These are phyloP conservation scores for Penicillium occitanis DNA, from an alignment of 2,329 filamentous ascomycete species.

Conservation along the genomic window DNA sequence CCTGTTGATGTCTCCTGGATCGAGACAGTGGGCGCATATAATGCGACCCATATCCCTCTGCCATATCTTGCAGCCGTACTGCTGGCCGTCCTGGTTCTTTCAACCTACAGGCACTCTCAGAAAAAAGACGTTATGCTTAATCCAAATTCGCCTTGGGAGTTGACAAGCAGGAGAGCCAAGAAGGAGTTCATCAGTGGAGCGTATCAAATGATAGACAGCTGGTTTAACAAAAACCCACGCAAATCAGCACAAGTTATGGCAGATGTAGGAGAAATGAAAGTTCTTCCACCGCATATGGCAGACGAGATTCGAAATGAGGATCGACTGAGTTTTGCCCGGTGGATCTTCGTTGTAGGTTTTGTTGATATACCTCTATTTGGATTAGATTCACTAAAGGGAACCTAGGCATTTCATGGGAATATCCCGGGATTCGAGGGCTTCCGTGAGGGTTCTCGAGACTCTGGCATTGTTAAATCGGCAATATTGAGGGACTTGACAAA, in stretches of 20 bases:
- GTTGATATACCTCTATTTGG: not conserved
- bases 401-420: not conserved
- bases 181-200: not conserved
- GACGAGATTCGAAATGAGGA: conserved; percentile 13
- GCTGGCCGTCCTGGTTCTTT: not conserved
- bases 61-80: not conserved
- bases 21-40: not conserved
- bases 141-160: not conserved
- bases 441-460: not conserved
- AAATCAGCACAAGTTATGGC: not conserved
- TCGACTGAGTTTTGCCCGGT: not conserved
- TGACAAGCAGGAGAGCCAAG: conserved; percentile 1
- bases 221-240: conserved; percentile 1
- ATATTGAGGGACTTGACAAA: conserved; percentile 1
- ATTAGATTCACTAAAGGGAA: not conserved
- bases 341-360: not conserved
- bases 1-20: not conserved
- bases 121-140: not conserved
- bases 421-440: conserved; percentile 6
- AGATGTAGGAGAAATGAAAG: not conserved
- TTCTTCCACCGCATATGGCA: conserved; percentile 2
- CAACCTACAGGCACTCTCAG: not conserved
- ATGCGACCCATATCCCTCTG: not conserved
- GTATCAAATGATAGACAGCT: not conserved
- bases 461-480: not conserved